Conservation (phyloP, 352 stramenopile species). For the Phytophthora pistaciae region DNA sequence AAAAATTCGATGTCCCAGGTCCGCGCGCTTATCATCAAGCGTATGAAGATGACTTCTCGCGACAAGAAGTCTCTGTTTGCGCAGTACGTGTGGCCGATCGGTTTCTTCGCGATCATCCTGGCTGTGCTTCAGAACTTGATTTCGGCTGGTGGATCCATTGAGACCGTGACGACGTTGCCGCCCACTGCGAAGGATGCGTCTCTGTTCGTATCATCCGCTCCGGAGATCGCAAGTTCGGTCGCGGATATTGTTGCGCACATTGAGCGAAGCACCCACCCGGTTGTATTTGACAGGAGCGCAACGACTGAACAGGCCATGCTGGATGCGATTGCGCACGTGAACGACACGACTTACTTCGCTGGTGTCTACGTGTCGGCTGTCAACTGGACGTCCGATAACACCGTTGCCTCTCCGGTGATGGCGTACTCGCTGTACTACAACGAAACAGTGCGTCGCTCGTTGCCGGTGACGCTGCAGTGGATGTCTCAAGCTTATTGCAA, state of each 20-base stretch:
- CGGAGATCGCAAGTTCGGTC: conserved; percentile 32
- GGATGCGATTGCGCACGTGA: conserved; percentile 44
- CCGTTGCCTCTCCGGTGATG: conserved; percentile 16
- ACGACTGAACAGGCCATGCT: conserved; percentile 50
- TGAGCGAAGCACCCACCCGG: conserved; percentile 20
- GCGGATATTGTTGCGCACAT: conserved; percentile 45
- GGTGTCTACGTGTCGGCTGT: conserved; percentile 62
- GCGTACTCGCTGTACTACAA: conserved; percentile 78
- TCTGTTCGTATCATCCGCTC: conserved; percentile 52
- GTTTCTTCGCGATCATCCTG: conserved; percentile 67
- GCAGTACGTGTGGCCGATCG: conserved; percentile 80
- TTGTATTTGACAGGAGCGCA: conserved; percentile 42
- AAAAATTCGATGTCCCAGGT: conserved; percentile 56
- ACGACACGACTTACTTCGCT: conserved; percentile 64
- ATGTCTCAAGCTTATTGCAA: conserved; percentile 74
- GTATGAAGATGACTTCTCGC: conserved; percentile 58
- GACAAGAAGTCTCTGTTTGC: conserved; percentile 71
- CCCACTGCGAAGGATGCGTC: conserved; percentile 45
- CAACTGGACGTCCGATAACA: conserved; percentile 32
- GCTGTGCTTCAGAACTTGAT: conserved; percentile 51
- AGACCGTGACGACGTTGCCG: conserved; percentile 61
- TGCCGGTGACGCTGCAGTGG: conserved; percentile 70
- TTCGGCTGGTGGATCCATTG: conserved; percentile 38
- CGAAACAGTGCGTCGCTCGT: conserved; percentile 59
- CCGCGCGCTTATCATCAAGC: conserved; percentile 61